Percentiles rank a stretch among this genome's conserved stretches.
Evolutionary conservation across 352 stramenopile species (phyloP).

Genomic region (Pythium sukuiense): DNA sequence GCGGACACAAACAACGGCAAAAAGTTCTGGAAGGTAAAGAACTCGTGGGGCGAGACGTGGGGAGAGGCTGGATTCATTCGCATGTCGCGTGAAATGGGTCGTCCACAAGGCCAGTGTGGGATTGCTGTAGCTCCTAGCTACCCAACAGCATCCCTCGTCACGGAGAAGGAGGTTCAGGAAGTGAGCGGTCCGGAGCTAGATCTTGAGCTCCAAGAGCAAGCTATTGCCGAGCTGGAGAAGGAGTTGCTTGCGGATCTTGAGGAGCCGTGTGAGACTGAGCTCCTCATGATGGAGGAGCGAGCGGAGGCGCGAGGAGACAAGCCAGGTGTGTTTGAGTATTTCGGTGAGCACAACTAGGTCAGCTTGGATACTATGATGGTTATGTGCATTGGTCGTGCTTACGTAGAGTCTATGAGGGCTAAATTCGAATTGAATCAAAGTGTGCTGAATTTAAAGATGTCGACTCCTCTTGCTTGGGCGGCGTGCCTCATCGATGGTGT

Average conservation of each 20-base stretch:
- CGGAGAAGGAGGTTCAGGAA: background rate
- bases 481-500: background rate
- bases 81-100: constrained; percentile 73
- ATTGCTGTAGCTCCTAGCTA: constrained; percentile 75
- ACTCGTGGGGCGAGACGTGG: constrained; percentile 95
- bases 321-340: constrained; percentile 10
- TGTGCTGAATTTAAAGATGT: background rate
- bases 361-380: background rate
- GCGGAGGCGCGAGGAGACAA: constrained; percentile 4
- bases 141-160: constrained; percentile 25
- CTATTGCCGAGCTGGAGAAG: background rate
- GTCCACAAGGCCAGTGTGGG: constrained; percentile 57
- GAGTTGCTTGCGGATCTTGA: constrained; percentile 2
- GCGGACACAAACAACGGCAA: constrained; percentile 63
- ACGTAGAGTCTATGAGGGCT: background rate
- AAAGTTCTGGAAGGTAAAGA: constrained; percentile 96
- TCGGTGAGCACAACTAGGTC: background rate
- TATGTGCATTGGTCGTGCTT: background rate
- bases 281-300: constrained; percentile 4
- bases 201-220: background rate
- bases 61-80: constrained; percentile 93
- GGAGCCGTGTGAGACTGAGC: constrained; percentile 7
- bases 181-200: background rate
- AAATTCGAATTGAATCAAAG: background rate
- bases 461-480: background rate